Conservation (phyloP, 768 basidiomycete species). For the Termitomyces sp. region DNA sequence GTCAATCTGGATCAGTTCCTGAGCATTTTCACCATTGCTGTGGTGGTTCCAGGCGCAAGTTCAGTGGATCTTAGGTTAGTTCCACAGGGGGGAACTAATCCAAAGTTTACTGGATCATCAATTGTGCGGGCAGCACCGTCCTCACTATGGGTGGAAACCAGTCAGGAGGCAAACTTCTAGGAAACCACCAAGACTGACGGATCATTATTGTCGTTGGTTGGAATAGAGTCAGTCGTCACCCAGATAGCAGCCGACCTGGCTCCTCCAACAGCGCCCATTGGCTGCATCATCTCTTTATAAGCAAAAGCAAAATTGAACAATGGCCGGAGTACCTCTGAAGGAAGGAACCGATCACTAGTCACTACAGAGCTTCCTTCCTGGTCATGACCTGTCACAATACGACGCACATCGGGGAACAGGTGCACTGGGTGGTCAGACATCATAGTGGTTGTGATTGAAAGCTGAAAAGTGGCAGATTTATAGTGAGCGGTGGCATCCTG, state of each 20-base stretch:
- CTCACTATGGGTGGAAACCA: slow-evolving; percentile 32
- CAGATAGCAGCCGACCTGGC: slow-evolving; percentile 37
- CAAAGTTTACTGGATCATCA: slow-evolving; percentile 32
- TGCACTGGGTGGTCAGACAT: slow-evolving; percentile 22
- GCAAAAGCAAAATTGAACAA: background rate
- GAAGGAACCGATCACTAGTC: slow-evolving; percentile 27
- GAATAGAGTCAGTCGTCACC: slow-evolving; percentile 43
- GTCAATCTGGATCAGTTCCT: background rate
- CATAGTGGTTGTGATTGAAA: background rate
- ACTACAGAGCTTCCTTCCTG: slow-evolving; percentile 35
- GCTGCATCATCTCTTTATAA: slow-evolving; percentile 15
- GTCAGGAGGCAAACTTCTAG: background rate
- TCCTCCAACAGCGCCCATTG: slow-evolving; percentile 30
- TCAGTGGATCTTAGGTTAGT: slow-evolving; percentile 50
- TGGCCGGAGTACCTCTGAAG: slow-evolving; percentile 21
- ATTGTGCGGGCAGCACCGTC: slow-evolving; percentile 43
- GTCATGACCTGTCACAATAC: slow-evolving; percentile 49
- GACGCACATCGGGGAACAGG: slow-evolving; percentile 35
- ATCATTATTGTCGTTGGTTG: slow-evolving; percentile 51
- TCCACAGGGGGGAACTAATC: slow-evolving; percentile 38
- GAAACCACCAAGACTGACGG: slow-evolving; percentile 20
- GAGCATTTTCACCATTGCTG: slow-evolving; percentile 37
- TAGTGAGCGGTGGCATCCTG: background rate
- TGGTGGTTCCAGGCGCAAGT: slow-evolving; percentile 44
- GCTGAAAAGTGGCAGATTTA: background rate